Evolutionary conservation across 495 filamentous ascomycete species (phyloP), one percentile per base, ranked within the genome.

Genomic region (Astrocystis sublimbata): DNA sequence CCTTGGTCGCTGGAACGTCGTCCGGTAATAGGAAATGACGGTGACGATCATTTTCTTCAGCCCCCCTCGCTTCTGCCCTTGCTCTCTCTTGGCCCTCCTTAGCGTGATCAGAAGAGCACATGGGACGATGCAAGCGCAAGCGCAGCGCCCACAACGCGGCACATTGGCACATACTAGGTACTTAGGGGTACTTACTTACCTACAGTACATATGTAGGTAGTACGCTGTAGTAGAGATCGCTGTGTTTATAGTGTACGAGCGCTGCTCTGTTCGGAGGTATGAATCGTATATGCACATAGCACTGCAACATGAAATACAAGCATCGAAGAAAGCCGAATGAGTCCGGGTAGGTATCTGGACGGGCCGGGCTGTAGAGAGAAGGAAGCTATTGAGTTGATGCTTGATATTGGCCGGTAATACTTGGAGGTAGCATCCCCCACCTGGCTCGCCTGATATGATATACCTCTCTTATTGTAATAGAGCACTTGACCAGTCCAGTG

Each of bases 401-500:
- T 24, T 13, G 43, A 4, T 24, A 26, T 46, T 17, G 43, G 6
- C 21, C 42, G 21, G 21, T 5, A 4, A 3, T 23, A 23, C 21
- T 46, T 23, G 21, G 42, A 23, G 42, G 42, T 23, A 23, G 24
- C 12, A 42, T n/a, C n/a, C n/a, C n/a, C n/a, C n/a, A n/a, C n/a
- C n/a, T n/a, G n/a, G n/a, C n/a, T n/a, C n/a, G n/a, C n/a, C n/a
- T n/a, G n/a, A n/a, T 15, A 17, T 21, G 3, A 8, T 6, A 1
- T 26, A 28, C 43, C 43, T 46, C 15, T 19, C 21, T 26, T 15
- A n/a, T 30, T 49, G 13, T 52, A 30, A 30, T 2, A 52, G 47
- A 51, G 24, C 38, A 42, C 53, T 56, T 43, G 53, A 56, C 24
- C 26, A 28, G 41, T n/a, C n/a, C n/a, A n/a, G n/a, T n/a, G n/a